Percentiles rank a stretch among this genome's conserved stretches.
Conservation (phyloP, 495 filamentous ascomycete species). For the Aspergillus bertholletiae region DNA sequence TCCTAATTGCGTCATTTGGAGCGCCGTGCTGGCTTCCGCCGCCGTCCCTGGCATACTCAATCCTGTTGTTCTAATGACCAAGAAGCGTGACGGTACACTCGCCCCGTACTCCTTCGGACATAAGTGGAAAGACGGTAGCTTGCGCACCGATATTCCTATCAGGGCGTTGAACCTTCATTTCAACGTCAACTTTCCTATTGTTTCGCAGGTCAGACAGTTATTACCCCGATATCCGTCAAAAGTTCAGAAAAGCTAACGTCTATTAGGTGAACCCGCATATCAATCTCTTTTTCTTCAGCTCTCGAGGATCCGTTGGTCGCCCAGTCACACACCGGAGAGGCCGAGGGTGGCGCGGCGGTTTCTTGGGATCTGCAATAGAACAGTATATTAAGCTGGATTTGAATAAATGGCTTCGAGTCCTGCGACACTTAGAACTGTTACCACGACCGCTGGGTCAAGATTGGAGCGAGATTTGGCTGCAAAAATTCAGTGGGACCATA, state of each 20-base stretch:
- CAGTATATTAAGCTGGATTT: conserved; percentile 94
- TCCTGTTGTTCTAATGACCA: conserved; percentile 96
- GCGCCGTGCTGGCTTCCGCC: conserved; percentile 89
- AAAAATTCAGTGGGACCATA: conserved; percentile 89
- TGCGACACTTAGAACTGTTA: conserved; percentile 86
- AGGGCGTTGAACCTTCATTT: conserved; percentile 92
- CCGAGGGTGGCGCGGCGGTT: conserved; percentile 93
- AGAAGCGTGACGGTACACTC: conserved; percentile 69
- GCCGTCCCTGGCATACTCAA: conserved; percentile 95
- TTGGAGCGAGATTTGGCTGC: conserved; percentile 93
- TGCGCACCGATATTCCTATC: conserved; percentile 93
- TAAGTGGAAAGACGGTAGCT: conserved; percentile 96
- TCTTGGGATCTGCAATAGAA: conserved; percentile 84
- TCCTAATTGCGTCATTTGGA: conserved; percentile 98
- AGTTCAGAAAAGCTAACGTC: conserved; percentile 5
- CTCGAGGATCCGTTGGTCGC: conserved; percentile 82
- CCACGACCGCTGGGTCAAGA: conserved; percentile 91
- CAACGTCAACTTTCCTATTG: conserved; percentile 96
- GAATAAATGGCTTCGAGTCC: conserved; percentile 93
- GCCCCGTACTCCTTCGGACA: conserved; percentile 88
- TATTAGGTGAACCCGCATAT: conserved; percentile 85
- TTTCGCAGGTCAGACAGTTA: conserved; percentile 60
- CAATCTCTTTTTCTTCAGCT: conserved; percentile 97
- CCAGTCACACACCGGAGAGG: conserved; percentile 93
- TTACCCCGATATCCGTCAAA: not conserved